phyloP scores from a whole-genome alignment of 768 basidiomycete genomes.

The Atractiella rhizophila region DNA sequence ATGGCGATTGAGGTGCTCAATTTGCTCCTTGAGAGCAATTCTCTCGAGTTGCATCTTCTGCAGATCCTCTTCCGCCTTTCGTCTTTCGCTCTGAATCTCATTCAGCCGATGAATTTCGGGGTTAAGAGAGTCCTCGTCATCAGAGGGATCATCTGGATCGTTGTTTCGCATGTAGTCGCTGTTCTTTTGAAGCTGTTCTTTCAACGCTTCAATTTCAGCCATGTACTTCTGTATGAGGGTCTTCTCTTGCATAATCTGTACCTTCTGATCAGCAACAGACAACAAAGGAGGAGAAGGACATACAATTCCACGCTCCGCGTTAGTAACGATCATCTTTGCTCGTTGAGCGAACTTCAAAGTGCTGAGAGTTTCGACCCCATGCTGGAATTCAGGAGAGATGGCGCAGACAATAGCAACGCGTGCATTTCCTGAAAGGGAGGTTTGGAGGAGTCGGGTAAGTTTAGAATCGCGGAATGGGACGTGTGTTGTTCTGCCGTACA shows the following conservation, averaged over 20 bases:
- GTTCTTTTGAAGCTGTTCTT: constrained; percentile 42
- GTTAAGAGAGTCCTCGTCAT: neutral
- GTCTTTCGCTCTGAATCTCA: neutral
- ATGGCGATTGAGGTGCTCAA: constrained; percentile 3
- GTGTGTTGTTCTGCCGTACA: constrained; percentile 37
- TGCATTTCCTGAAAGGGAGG: constrained; percentile 81
- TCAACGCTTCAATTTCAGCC: constrained; percentile 78
- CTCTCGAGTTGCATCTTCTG: constrained; percentile 1
- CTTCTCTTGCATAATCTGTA: constrained; percentile 65
- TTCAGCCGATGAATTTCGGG: neutral
- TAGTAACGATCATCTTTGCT: constrained; percentile 54
- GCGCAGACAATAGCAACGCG: constrained; percentile 91
- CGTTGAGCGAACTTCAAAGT: constrained; percentile 77
- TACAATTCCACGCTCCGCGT: constrained; percentile 22
- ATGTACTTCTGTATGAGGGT: constrained; percentile 80
- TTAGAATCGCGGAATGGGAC: constrained; percentile 90
- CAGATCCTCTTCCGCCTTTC: constrained; percentile 1
- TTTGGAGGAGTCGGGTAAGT: constrained; percentile 51
- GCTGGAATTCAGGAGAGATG: constrained; percentile 56
- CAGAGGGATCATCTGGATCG: constrained; percentile 15
- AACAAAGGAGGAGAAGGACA: constrained; percentile 10
- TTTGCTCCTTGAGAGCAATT: constrained; percentile 1
- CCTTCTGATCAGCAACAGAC: neutral
- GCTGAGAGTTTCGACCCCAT: constrained; percentile 58
- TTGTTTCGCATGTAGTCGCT: no score